Percentiles rank a stretch among this genome's conserved stretches.
Conservation (phyloP, 345 rosid genomes). For the Theobroma cacao region DNA sequence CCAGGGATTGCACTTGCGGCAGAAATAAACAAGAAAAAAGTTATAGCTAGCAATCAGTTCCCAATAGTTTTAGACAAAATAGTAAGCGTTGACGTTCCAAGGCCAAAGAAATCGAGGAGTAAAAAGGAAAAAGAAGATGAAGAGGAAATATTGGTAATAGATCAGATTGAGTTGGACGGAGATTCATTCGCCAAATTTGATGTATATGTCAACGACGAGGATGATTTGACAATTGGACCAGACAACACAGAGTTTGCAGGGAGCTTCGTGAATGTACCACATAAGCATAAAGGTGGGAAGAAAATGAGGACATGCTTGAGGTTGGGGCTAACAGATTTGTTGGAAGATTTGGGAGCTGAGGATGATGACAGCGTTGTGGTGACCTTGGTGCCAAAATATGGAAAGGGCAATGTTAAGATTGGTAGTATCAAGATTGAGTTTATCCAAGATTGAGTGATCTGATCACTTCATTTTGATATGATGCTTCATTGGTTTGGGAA, state of each 20-base stretch:
- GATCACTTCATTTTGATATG: background rate
- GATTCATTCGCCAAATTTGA: constrained; percentile 42
- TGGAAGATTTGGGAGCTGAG: constrained; percentile 51
- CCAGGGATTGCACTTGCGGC: constrained; percentile 30
- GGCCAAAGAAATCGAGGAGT: constrained; percentile 49
- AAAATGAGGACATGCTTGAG: constrained; percentile 37
- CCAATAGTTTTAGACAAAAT: constrained; percentile 38
- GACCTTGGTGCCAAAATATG: constrained; percentile 42
- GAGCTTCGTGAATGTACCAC: constrained; percentile 54
- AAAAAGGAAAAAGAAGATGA: constrained; percentile 52
- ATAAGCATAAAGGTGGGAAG: constrained; percentile 39
- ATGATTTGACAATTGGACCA: constrained; percentile 25
- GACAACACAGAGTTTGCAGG: constrained; percentile 55
- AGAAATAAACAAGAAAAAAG: constrained; percentile 1
- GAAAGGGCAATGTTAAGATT: constrained; percentile 24
- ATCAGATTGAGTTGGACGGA: constrained; percentile 36
- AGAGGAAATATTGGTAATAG: constrained; percentile 48
- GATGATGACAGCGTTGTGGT: constrained; percentile 50
- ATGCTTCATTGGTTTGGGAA: background rate
- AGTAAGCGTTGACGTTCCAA: constrained; percentile 28
- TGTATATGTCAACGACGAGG: constrained; percentile 52
- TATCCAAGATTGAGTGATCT: background rate
- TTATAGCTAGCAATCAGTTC: background rate
- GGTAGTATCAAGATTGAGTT: constrained; percentile 38
- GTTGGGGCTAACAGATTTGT: constrained; percentile 43